Base-by-base conservation (phyloP, 345 rosid genomes). In the Eucalyptus regnans region DNA sequence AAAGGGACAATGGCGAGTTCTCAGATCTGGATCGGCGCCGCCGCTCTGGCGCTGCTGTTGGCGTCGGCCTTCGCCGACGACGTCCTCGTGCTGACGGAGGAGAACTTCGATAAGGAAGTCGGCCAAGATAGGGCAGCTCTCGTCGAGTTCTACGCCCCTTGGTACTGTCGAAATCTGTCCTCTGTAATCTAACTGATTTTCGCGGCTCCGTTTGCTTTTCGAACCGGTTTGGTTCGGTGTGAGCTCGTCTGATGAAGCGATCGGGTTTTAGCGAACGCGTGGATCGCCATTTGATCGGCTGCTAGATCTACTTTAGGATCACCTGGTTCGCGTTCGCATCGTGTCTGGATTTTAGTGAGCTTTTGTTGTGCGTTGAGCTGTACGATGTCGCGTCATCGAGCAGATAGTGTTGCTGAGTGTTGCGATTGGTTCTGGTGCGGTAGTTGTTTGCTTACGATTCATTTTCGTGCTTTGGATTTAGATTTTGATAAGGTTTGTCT, bases 81-180 rank as follows among this genome's bases (percentile, higher is more conserved):
- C 33, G 99, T 97, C 86, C 94, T 96, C 62, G 96, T 98, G 50
- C 90, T 98, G 64, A 95, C 97, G 11, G 99, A 96, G 87, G 98
- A 96, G 62, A 98, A 93, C 94, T 98, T 98, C 91, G 99, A 98
- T 89, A 95, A 97, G 93, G 97, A 97, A 91, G 95, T 98, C 87
- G 99, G 99, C 76, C 95, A 93, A 91, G 99, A 96, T 87, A 92
- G 92, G 89, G 99, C 94, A 91, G 97, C 99, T 89, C 99, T 98
- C 88, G 97, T 98, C 88, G 98, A 98, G 95, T 98, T 98, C 93
- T 98, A 98, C 91, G 99, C 99, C 91, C 99, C 99, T 71, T 98
- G 99, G 99, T 98, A 93, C 52, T 68, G 54, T 48, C 66, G 31
- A 7, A 8, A 46, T 49, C 31, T 37, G 17, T 23, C 37, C 29